A percentile compares a stretch with the other conserved stretches of the same genome.
These are phyloP conservation scores for Hypomontagnella monticulosa DNA, from an alignment of 495 filamentous ascomycete species.

Conservation along the genomic window DNA sequence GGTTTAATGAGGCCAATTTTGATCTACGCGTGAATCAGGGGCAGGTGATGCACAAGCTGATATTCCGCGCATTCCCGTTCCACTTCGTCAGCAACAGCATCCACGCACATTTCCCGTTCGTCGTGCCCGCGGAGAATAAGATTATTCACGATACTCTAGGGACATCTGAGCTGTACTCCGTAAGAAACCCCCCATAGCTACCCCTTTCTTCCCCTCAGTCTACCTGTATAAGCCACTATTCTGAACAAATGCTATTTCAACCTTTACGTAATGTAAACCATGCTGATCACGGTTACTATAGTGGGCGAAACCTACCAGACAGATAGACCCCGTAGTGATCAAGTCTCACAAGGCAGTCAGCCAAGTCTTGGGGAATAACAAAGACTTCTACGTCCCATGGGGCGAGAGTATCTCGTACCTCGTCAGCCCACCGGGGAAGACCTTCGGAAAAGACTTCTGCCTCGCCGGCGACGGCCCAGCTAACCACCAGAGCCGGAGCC, in stretches of 20 bases:
- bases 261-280: not conserved
- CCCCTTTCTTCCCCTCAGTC: not conserved
- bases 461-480: constrained; percentile 60
- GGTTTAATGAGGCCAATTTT: constrained; percentile 63
- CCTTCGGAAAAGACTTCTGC: constrained; percentile 58
- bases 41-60: constrained; percentile 77
- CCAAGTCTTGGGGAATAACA: constrained; percentile 62
- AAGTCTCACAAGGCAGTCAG: constrained; percentile 67
- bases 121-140: constrained; percentile 73
- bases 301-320: constrained; percentile 64
- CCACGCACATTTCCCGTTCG: constrained; percentile 79
- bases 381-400: constrained; percentile 71
- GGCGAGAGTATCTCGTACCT: constrained; percentile 63
- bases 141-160: constrained; percentile 70
- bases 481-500: constrained; percentile 56
- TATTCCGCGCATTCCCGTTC: constrained; percentile 73
- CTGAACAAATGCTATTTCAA: too few relatives aligned
- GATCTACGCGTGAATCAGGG: constrained; percentile 74
- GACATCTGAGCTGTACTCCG: constrained; percentile 68
- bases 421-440: constrained; percentile 57
- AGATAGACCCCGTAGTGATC: constrained; percentile 63
- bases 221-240: not conserved
- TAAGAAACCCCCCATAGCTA: not conserved
- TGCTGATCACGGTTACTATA: not conserved
- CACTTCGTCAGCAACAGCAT: constrained; percentile 74